Evolutionary conservation across 768 basidiomycete species (phyloP).

Genomic region (Pleurotus cornucopiae): DNA sequence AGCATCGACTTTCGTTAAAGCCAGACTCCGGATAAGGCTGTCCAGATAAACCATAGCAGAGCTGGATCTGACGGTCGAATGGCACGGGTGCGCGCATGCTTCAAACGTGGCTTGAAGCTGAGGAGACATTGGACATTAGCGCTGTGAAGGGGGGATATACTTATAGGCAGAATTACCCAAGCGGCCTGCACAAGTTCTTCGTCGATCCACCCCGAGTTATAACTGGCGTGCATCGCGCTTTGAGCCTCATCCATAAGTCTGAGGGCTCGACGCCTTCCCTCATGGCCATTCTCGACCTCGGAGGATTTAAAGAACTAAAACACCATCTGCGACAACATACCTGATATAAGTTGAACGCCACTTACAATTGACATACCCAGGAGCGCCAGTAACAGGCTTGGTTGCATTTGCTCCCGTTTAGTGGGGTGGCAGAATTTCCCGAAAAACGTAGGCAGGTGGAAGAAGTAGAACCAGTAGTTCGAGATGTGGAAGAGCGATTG

Average conservation of each 20-base stretch:
- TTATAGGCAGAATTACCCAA: conserved; percentile 45
- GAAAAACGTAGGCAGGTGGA: conserved; percentile 69
- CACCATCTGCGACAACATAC: too few relatives aligned
- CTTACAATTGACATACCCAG: conserved; percentile 52
- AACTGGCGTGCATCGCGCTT: conserved; percentile 63
- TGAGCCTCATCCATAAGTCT: conserved; percentile 66
- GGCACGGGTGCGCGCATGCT: conserved; percentile 61
- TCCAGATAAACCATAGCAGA: conserved; percentile 64
- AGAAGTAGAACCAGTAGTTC: conserved; percentile 71
- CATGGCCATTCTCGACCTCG: conserved; percentile 45
- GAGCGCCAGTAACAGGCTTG: conserved; percentile 57
- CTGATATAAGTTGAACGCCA: neutral
- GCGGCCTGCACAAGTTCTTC: conserved; percentile 72
- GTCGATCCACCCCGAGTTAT: conserved; percentile 69
- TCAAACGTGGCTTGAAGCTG: conserved; percentile 73
- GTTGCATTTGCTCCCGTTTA: conserved; percentile 56
- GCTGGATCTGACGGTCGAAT: conserved; percentile 47
- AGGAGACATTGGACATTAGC: neutral
- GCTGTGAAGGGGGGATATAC: neutral
- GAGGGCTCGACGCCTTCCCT: conserved; percentile 54
- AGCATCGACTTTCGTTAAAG: conserved; percentile 55
- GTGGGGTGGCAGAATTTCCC: conserved; percentile 51
- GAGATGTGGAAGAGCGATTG: conserved; percentile 61
- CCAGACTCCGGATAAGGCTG: conserved; percentile 59
- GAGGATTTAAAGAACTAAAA: conserved; percentile 59